Evolutionary conservation across 2,329 filamentous ascomycete species (phyloP).

Genomic region (Claviceps digitariae): DNA sequence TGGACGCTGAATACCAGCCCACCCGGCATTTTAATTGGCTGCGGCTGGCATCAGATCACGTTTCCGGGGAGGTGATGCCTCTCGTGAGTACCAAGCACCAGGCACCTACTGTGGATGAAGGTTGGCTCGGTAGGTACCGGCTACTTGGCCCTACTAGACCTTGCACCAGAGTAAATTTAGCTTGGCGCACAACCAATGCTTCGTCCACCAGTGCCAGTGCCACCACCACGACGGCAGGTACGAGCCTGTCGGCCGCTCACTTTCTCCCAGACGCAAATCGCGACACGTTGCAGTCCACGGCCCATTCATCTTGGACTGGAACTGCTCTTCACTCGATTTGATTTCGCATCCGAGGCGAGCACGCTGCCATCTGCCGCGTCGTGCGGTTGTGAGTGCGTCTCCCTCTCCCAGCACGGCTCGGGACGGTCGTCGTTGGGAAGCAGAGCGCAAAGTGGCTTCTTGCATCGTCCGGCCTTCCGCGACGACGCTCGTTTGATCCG

Average conservation of each 20-base stretch:
- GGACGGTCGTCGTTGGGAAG: background rate
- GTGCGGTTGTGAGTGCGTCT: background rate
- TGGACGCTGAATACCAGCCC: too few relatives aligned
- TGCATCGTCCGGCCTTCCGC: background rate
- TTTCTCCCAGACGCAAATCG: background rate
- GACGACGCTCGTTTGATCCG: background rate
- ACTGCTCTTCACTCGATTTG: background rate
- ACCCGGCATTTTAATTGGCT: slow-evolving; percentile 1
- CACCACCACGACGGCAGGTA: background rate
- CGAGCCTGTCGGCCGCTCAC: background rate
- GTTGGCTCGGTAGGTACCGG: too few relatives aligned
- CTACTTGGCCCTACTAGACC: too few relatives aligned
- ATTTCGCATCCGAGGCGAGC: background rate
- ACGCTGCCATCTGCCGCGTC: background rate
- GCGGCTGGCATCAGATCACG: background rate
- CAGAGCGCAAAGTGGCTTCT: background rate
- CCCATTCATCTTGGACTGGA: background rate
- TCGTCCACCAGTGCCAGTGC: background rate
- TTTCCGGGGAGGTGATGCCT: background rate
- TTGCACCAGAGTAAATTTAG: background rate
- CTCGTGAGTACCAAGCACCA: too few relatives aligned
- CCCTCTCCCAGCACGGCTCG: background rate
- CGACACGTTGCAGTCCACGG: background rate
- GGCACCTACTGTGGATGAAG: too few relatives aligned
- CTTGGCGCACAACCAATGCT: background rate